Percentiles rank a stretch among this genome's conserved stretches.
These are phyloP conservation scores for Echium plantagineum DNA, from an alignment of 257 asterid species.

Conservation along the genomic window DNA sequence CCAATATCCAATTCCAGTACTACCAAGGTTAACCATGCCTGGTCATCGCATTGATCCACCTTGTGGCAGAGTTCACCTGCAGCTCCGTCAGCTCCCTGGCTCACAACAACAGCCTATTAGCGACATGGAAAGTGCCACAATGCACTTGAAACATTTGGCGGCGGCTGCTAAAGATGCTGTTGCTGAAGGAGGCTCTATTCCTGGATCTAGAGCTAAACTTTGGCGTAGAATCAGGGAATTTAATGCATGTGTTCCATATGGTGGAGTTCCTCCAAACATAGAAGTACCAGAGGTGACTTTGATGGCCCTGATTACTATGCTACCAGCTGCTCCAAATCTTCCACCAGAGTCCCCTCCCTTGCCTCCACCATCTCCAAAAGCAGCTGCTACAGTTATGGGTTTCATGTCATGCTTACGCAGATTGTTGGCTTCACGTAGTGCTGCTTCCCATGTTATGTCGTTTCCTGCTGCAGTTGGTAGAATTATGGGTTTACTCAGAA, in stretches of 20 bases:
- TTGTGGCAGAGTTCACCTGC: slow-evolving; percentile 80
- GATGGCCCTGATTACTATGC: slow-evolving; percentile 95
- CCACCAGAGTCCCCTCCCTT: slow-evolving; percentile 93
- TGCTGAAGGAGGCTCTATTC: slow-evolving; percentile 97
- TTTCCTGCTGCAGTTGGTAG: slow-evolving; percentile 99
- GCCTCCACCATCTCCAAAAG: slow-evolving; percentile 99
- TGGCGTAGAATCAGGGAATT: slow-evolving; percentile 98
- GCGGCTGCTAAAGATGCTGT: slow-evolving; percentile 98
- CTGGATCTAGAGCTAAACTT: slow-evolving; percentile 97
- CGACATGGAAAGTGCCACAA: slow-evolving; percentile 61
- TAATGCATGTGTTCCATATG: slow-evolving; percentile 83
- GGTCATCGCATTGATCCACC: slow-evolving; percentile 98
- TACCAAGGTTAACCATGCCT: slow-evolving; percentile 97
- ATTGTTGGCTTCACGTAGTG: slow-evolving; percentile 80
- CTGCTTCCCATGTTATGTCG: slow-evolving; percentile 96
- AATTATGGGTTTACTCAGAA: slow-evolving; percentile 91
- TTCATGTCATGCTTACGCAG: slow-evolving; percentile 88
- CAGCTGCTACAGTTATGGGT: slow-evolving; percentile 97
- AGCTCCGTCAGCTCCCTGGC: slow-evolving; percentile 31
- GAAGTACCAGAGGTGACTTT: slow-evolving; percentile 98
- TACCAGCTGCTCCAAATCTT: slow-evolving; percentile 93
- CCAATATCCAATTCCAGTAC: slow-evolving; percentile 77
- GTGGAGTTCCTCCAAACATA: slow-evolving; percentile 74
- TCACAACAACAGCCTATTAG: slow-evolving; percentile 34
- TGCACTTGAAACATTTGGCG: slow-evolving; percentile 95